phyloP scores from a whole-genome alignment of 108 stramenopile genomes.

The Fragilaria radians region DNA sequence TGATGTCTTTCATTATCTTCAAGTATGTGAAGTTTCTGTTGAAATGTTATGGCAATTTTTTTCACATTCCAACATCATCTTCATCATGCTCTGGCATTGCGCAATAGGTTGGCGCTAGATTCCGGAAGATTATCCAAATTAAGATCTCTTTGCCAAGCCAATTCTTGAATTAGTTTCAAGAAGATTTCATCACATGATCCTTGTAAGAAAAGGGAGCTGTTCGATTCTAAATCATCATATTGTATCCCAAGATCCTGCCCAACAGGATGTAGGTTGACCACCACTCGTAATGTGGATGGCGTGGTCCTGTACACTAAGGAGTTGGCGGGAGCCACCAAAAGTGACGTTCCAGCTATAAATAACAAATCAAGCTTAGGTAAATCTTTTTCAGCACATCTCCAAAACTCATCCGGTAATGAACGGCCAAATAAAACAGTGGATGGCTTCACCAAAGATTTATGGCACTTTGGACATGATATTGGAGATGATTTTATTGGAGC shows the following conservation, averaged over 20 bases:
- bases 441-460: conserved; percentile 62
- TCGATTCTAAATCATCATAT: conserved; percentile 20
- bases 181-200: conserved; percentile 32
- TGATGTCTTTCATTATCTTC: too few species aligned
- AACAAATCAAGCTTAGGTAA: conserved; percentile 53
- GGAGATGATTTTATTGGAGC: conserved; percentile 60
- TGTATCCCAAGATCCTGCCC: conserved; percentile 57
- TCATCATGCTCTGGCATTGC: too few species aligned
- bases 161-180: conserved; percentile 23
- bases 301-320: conserved; percentile 62
- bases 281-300: conserved; percentile 44
- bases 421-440: conserved; percentile 78
- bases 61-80: too few species aligned
- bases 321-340: conserved; percentile 73
- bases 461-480: conserved; percentile 61
- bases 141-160: conserved; percentile 34
- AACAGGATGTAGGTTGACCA: conserved; percentile 71
- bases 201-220: conserved; percentile 21
- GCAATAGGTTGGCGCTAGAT: too few species aligned
- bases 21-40: too few species aligned
- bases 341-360: conserved; percentile 65
- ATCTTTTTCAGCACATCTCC: conserved; percentile 50
- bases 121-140: too few species aligned
- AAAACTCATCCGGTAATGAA: conserved; percentile 64
- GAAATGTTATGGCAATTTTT: too few species aligned